These are phyloP conservation scores for Myriosclerotinia scirpicola DNA, from an alignment of 2,329 filamentous ascomycete species.

Conservation along the genomic window DNA sequence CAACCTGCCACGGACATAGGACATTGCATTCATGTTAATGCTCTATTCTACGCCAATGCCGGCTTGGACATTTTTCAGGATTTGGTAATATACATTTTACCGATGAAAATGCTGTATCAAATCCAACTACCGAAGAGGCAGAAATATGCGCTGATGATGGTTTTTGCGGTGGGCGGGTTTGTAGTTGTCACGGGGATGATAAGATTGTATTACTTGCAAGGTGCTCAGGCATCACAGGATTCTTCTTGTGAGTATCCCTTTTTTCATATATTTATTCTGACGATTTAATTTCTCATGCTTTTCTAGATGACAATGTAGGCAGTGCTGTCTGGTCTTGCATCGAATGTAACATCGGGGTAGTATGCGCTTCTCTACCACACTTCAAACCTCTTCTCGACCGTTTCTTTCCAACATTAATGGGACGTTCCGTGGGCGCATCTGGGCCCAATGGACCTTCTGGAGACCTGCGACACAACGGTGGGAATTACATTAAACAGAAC, in stretches of 20 bases:
- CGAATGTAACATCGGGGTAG: constrained; percentile 20
- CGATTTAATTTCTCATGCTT: not conserved
- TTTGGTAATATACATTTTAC: constrained; percentile 12
- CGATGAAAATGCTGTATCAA: constrained; percentile 17
- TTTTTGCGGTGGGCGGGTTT: constrained; percentile 19
- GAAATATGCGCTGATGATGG: constrained; percentile 13
- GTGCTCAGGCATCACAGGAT: constrained; percentile 15
- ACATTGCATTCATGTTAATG: constrained; percentile 8
- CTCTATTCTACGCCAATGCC: constrained; percentile 20
- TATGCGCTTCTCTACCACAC: constrained; percentile 20
- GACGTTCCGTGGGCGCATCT: not conserved
- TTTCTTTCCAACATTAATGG: constrained; percentile 13
- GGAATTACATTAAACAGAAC: constrained; percentile 15
- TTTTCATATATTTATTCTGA: not conserved
- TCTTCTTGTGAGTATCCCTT: constrained; percentile 14
- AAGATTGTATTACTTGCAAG: constrained; percentile 18
- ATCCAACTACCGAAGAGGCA: constrained; percentile 20
- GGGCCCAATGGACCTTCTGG: not conserved
- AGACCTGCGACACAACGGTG: not conserved
- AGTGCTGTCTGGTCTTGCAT: constrained; percentile 14
- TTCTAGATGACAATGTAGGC: constrained; percentile 14
- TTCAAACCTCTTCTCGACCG: constrained; percentile 21
- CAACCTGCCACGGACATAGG: not conserved
- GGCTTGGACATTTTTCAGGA: constrained; percentile 15
- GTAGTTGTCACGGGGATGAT: constrained; percentile 13